phyloP scores from a whole-genome alignment of 2,329 filamentous ascomycete genomes.

The Gaeumannomyces sp. region DNA sequence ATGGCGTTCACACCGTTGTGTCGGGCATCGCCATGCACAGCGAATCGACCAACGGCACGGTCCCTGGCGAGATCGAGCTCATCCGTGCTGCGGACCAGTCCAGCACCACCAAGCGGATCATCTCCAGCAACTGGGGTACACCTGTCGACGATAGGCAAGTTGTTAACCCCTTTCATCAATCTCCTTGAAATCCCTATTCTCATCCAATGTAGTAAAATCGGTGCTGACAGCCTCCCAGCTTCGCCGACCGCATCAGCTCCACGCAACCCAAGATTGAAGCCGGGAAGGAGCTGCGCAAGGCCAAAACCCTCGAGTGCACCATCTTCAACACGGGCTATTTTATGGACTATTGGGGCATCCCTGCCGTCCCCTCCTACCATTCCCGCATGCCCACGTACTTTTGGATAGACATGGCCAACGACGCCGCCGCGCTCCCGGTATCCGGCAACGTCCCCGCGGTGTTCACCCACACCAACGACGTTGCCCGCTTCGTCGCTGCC shows the following conservation, averaged over 20 bases:
- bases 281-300: conserved; percentile 14
- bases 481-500: conserved; percentile 34
- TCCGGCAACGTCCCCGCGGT: conserved; percentile 35
- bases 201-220: not conserved
- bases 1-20: conserved; percentile 38
- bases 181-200: no score
- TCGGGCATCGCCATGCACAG: conserved; percentile 30
- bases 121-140: conserved; percentile 37
- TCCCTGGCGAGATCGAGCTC: conserved; percentile 33
- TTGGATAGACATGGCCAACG: conserved; percentile 33
- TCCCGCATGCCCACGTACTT: conserved; percentile 24
- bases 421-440: conserved; percentile 41
- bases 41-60: conserved; percentile 17
- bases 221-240: conserved; percentile 10
- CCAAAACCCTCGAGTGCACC: conserved; percentile 31
- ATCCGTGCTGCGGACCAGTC: conserved; percentile 36
- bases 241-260: not conserved
- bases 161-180: not conserved
- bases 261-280: not conserved
- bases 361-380: conserved; percentile 29
- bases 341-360: conserved; percentile 38
- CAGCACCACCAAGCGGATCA: conserved; percentile 30
- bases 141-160: conserved; percentile 9
- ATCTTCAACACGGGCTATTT: conserved; percentile 35
- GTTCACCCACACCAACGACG: conserved; percentile 43